Evolutionary conservation across 345 rosid species (phyloP).

Genomic region (Eucalyptus tenuipes): DNA sequence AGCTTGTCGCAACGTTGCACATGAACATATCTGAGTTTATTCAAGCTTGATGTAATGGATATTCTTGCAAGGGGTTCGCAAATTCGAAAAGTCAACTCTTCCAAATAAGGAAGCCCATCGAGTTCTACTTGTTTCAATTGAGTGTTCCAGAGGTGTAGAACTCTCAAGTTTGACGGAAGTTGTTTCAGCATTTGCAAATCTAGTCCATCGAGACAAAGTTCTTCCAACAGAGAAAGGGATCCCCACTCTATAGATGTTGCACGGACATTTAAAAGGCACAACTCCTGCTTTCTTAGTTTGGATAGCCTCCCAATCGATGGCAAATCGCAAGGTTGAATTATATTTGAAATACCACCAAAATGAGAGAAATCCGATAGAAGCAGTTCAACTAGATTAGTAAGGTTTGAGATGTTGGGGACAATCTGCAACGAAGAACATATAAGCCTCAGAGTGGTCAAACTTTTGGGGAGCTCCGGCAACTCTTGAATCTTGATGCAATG

Average conservation of each 20-base stretch:
- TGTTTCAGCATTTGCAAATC: neutral
- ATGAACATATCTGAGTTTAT: fast-evolving
- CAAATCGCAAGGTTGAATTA: neutral
- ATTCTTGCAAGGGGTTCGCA: too few species aligned
- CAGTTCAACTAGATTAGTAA: neutral
- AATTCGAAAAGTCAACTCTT: too few species aligned
- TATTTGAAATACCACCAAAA: fast-evolving
- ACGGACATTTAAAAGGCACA: fast-evolving
- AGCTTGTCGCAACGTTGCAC: fast-evolving
- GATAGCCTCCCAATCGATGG: neutral
- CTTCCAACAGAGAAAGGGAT: neutral
- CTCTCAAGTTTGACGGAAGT: neutral
- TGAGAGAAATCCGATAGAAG: neutral
- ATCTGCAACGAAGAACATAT: fast-evolving
- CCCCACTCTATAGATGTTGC: neutral
- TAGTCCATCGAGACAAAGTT: fast-evolving
- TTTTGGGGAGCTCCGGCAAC: neutral
- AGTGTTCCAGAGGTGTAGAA: fast-evolving
- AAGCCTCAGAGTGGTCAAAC: neutral
- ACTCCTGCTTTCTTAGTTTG: neutral
- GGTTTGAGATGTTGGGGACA: neutral
- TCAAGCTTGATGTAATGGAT: too few species aligned
- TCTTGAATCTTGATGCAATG: neutral
- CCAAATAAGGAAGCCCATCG: too few species aligned
- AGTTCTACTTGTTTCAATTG: too few species aligned